Percentiles rank a stretch among this genome's conserved stretches.
phyloP scores from a whole-genome alignment of 495 filamentous ascomycete genomes.

The Hypoxylon trugodes region DNA sequence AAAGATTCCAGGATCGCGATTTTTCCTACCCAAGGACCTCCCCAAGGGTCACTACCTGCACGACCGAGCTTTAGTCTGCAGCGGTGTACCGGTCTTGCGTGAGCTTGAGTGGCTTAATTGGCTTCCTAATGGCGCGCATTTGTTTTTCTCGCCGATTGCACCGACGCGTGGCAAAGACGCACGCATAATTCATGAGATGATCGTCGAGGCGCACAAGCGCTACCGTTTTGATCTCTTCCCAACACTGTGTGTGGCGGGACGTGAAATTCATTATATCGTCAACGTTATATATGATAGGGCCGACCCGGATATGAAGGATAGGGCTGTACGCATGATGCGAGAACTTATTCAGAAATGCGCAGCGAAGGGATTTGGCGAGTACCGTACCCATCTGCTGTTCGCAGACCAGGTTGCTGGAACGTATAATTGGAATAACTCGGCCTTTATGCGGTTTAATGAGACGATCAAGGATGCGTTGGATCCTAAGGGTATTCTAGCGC shows the following conservation, averaged over 20 bases:
- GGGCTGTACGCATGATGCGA: slow-evolving; percentile 39
- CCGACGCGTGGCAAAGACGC: slow-evolving; percentile 62
- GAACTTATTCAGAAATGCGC: slow-evolving; percentile 55
- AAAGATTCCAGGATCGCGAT: slow-evolving; percentile 52
- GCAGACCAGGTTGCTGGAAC: slow-evolving; percentile 62
- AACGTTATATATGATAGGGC: slow-evolving; percentile 56
- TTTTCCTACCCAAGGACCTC: slow-evolving; percentile 53
- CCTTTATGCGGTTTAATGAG: slow-evolving; percentile 60
- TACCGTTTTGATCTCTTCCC: slow-evolving; percentile 62
- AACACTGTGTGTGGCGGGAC: slow-evolving; percentile 59
- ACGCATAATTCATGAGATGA: slow-evolving; percentile 53
- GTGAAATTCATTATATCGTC: slow-evolving; percentile 65
- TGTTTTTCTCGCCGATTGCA: slow-evolving; percentile 66
- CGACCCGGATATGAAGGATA: slow-evolving; percentile 41
- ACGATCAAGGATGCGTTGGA: slow-evolving; percentile 60
- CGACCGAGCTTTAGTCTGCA: slow-evolving; percentile 38
- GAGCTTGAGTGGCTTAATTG: slow-evolving; percentile 66
- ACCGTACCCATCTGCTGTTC: slow-evolving; percentile 60
- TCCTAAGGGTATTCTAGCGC: slow-evolving; percentile 59
- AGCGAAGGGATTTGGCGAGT: slow-evolving; percentile 58
- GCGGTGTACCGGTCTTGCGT: slow-evolving; percentile 57
- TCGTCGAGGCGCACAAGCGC: slow-evolving; percentile 46
- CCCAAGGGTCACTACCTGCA: slow-evolving; percentile 43
- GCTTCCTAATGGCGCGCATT: slow-evolving; percentile 63
- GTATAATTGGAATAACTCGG: slow-evolving; percentile 60